Conservation (phyloP, 169 alveolate genomes). For the Neospora caninum region DNA sequence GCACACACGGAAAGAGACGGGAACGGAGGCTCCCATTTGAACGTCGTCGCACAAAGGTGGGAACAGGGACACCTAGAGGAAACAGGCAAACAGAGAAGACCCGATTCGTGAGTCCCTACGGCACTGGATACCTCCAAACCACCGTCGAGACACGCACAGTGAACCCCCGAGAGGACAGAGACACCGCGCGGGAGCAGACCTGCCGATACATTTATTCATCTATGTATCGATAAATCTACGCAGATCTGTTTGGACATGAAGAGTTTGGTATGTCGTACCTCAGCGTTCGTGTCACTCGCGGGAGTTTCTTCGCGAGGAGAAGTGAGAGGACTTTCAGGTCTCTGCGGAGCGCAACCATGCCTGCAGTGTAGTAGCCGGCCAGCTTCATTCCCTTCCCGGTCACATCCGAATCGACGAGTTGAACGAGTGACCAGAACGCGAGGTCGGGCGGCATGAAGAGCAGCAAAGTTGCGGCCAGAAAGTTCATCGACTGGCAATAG, state of each 20-base stretch:
- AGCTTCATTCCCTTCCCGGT: conserved; percentile 76
- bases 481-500: conserved; percentile 85
- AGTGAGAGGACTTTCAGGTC: conserved; percentile 83
- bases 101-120: no score
- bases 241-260: not conserved
- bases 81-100: not conserved
- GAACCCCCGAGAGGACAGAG: no score
- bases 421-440: conserved; percentile 88
- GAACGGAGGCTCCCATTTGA: not conserved
- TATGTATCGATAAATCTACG: not conserved
- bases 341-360: conserved; percentile 82
- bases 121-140: no score
- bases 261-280: conserved; percentile 67
- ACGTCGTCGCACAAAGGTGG: not conserved
- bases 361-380: conserved; percentile 82
- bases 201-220: not conserved
- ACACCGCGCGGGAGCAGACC: no score
- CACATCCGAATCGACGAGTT: conserved; percentile 80
- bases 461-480: conserved; percentile 83
- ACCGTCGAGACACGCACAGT: no score
- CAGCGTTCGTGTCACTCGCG: conserved; percentile 74
- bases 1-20: not conserved
- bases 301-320: conserved; percentile 75
- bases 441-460: conserved; percentile 82
- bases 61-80: not conserved